Base-by-base conservation (phyloP, 1,284 basidiomycete genomes). In the Fomitiporia mediterranea region DNA sequence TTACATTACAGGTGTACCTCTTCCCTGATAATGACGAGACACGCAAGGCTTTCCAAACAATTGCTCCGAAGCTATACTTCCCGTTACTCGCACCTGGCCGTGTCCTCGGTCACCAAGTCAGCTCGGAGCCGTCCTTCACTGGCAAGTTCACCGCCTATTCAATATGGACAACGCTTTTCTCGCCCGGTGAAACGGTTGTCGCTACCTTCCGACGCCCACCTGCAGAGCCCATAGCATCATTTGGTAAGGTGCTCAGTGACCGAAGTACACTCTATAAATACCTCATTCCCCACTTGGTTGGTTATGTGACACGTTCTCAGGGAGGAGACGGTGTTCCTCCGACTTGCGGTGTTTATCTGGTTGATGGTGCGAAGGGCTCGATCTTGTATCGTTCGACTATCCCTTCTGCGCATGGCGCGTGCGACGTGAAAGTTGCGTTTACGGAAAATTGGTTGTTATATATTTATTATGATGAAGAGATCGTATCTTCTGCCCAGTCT, bases 401-500 rank as follows among this genome's bases (percentile, higher is more conserved):
- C 5, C 80, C 84, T 51, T 69, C 73, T 13, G 64, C 56, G 42
- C 66, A 62, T n/a, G 73, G 68, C 39, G 72, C 59, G 25, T 90
- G 87, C 65, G 79, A 86, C 62, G 72, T 94, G 8, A 80, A 85
- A 60, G 83, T 83, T 13, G 74, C 76, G 5, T 75, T 96, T 60
- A 80, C 83, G 15, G 95, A 98, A 72, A 98, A 98, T 69, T 98
- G 96, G 95, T 71, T 98, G 53, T 86, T 94, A 17, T 94, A 93
- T 70, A 79, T 87, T 52, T 96, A 89, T 68, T 89, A 83, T 62
- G 84, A 88, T 44, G 76, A 76, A 17, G 80, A 80, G 2, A 70
- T 73, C 23, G 67, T 66, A 38, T 77, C 74, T n/a, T 63, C 68
- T 2, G 78, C 75, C 4, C 72, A 78, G 62, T 74, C 80, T 2